phyloP scores from a whole-genome alignment of 2,329 filamentous ascomycete species.

The Alternaria alternata region DNA sequence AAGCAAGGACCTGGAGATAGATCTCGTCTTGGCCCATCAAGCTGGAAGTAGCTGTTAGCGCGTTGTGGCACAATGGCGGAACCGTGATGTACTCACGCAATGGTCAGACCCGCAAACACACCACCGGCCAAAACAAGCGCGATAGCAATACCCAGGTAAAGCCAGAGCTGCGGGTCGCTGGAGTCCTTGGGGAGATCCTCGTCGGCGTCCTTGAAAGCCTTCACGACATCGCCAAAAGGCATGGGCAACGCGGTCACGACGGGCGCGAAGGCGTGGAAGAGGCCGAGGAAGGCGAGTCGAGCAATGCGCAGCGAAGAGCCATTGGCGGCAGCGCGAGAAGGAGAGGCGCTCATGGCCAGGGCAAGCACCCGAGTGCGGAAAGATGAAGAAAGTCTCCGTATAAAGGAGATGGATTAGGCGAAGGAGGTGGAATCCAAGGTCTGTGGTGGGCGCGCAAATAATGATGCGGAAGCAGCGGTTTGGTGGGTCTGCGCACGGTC shows the following conservation, averaged over 20 bases:
- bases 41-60: constrained; percentile 47
- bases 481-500: constrained; percentile 4
- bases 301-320: constrained; percentile 37
- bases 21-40: constrained; percentile 87
- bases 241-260: constrained; percentile 47
- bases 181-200: constrained; percentile 44
- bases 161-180: constrained; percentile 74
- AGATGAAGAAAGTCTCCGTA: constrained; percentile 20
- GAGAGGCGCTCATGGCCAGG: constrained; percentile 39
- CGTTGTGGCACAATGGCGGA: constrained; percentile 8
- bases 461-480: constrained; percentile 17
- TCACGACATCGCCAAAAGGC: constrained; percentile 32
- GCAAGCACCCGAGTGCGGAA: constrained; percentile 25
- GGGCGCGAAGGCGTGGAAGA: constrained; percentile 45
- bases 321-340: constrained; percentile 36
- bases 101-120: constrained; percentile 92
- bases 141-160: constrained; percentile 81
- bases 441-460: constrained; percentile 18
- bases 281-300: constrained; percentile 37
- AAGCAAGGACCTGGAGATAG: constrained; percentile 92
- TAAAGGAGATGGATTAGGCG: constrained; percentile 7
- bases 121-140: constrained; percentile 86
- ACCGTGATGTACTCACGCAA: constrained; percentile 66
- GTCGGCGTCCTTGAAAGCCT: constrained; percentile 28
- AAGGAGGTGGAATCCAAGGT: neutral